phyloP scores from a whole-genome alignment of 2,329 filamentous ascomycete species.

The Aspergillus japonicus region DNA sequence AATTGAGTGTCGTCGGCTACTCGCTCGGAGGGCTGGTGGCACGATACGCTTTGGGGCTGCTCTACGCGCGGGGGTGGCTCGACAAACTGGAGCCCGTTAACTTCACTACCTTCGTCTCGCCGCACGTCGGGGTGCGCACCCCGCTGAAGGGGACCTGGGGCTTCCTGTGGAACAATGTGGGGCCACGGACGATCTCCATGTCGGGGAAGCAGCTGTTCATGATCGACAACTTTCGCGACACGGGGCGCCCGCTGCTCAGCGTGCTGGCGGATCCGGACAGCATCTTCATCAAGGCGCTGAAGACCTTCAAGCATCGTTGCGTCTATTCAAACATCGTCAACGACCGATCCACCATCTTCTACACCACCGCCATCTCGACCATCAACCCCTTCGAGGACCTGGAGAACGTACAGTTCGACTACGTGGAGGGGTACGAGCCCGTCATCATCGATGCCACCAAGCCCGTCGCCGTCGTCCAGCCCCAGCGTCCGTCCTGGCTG shows the following conservation, averaged over 20 bases:
- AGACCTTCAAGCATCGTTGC: constrained; percentile 71
- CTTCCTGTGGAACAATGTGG: constrained; percentile 78
- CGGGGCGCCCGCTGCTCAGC: constrained; percentile 73
- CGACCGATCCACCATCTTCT: constrained; percentile 77
- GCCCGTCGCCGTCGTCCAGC: constrained; percentile 29
- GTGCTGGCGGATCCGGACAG: constrained; percentile 79
- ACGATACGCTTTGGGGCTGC: constrained; percentile 79
- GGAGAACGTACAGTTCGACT: constrained; percentile 68
- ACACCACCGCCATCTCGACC: constrained; percentile 75
- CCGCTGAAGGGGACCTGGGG: constrained; percentile 66
- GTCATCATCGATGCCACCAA: constrained; percentile 66
- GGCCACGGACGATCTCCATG: constrained; percentile 74
- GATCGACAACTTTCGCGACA: constrained; percentile 81
- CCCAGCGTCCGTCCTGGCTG: constrained; percentile 27
- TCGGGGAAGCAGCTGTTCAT: constrained; percentile 86
- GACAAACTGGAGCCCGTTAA: constrained; percentile 82
- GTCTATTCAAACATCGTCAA: constrained; percentile 87
- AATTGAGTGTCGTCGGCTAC: constrained; percentile 85
- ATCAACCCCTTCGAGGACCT: constrained; percentile 74
- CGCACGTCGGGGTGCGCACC: constrained; percentile 73
- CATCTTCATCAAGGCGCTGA: constrained; percentile 79
- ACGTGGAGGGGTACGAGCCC: constrained; percentile 68
- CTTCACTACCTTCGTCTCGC: constrained; percentile 89
- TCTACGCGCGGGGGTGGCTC: constrained; percentile 77
- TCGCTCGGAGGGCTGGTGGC: constrained; percentile 84